Conservation (phyloP, 352 stramenopile genomes). For the Globisporangium barbulae region DNA sequence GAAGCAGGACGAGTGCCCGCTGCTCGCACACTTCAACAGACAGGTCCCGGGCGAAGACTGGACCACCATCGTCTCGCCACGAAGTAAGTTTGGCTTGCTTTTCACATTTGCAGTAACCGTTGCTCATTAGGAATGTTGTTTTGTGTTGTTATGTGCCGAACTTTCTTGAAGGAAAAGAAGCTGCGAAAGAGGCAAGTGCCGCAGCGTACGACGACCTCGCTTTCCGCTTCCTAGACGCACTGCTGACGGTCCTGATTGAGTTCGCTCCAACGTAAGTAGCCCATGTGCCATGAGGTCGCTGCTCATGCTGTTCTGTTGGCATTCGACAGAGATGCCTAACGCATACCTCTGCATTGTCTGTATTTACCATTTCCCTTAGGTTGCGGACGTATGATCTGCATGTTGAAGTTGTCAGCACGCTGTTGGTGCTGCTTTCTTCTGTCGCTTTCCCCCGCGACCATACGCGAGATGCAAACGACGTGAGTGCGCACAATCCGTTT, state of each 20-base stretch:
- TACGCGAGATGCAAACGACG: conserved; percentile 36
- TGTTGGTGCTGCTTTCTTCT: conserved; percentile 67
- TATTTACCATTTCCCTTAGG: conserved; percentile 6
- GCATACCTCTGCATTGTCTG: conserved; percentile 5
- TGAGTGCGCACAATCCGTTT: conserved; percentile 58
- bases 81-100: conserved; percentile 17
- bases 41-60: conserved; percentile 24
- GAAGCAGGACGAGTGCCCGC: conserved; percentile 53
- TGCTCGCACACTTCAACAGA: conserved; percentile 67
- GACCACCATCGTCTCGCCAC: conserved; percentile 25
- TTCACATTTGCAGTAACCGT: not conserved
- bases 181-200: conserved; percentile 12
- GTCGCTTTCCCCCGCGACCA: conserved; percentile 63
- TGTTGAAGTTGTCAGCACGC: conserved; percentile 69
- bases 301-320: not conserved
- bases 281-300: not conserved
- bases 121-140: not conserved
- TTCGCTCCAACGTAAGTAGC: conserved; percentile 52
- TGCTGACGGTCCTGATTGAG: conserved; percentile 58
- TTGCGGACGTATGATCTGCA: conserved; percentile 65
- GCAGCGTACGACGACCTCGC: conserved; percentile 56
- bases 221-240: conserved; percentile 58
- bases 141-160: not conserved
- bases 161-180: conserved; percentile 21
- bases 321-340: not conserved